A percentile compares a stretch with the other conserved stretches of the same genome.
Conservation (phyloP, 139 green algal species). For the Desmodesmus armatus region DNA sequence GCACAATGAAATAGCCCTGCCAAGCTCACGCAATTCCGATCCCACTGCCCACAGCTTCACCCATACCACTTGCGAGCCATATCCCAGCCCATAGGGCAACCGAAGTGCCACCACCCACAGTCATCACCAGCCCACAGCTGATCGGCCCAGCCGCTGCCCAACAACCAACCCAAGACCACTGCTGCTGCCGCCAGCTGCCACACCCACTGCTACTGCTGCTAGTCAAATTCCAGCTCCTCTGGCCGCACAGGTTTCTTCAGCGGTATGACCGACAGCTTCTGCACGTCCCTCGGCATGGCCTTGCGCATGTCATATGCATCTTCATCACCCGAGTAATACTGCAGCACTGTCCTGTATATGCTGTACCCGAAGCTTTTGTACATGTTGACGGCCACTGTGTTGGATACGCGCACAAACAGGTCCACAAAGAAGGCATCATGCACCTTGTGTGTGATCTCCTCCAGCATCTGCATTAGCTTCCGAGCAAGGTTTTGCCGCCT, state of each 20-base stretch:
- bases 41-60: no score
- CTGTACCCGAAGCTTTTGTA: slow-evolving; percentile 96
- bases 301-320: slow-evolving; percentile 99
- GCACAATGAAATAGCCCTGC: no score
- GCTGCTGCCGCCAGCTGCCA: no score
- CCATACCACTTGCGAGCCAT: no score
- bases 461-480: slow-evolving; percentile 93
- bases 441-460: slow-evolving; percentile 84
- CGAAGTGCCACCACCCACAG: no score
- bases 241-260: slow-evolving; percentile 76
- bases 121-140: no score
- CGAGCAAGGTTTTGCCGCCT: slow-evolving; percentile 84
- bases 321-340: slow-evolving; percentile 94
- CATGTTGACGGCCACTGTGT: slow-evolving; percentile 93
- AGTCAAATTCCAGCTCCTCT: slow-evolving; percentile 92
- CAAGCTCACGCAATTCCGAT: no score
- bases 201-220: slow-evolving; percentile 3
- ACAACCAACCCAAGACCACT: no score
- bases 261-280: slow-evolving; percentile 84
- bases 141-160: no score
- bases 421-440: slow-evolving; percentile 98
- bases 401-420: slow-evolving; percentile 97
- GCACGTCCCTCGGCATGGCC: slow-evolving; percentile 90
- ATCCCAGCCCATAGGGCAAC: no score
- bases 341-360: slow-evolving; percentile 89